Base-by-base conservation (phyloP, 768 basidiomycete genomes). In the Inosperma sp. region DNA sequence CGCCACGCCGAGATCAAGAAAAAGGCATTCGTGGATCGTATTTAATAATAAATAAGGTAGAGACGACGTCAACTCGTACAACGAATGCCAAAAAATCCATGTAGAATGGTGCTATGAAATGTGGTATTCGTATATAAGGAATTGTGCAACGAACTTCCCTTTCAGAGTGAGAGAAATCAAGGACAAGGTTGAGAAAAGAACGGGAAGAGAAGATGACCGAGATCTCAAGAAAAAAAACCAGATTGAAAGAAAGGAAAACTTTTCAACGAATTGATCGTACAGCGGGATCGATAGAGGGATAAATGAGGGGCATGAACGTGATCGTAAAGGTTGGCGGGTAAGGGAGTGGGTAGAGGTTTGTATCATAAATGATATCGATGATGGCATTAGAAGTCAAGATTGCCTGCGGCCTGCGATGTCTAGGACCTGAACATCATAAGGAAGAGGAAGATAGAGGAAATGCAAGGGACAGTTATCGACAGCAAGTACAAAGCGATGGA, bases 401-500 rank as follows among this genome's bases (percentile, higher is more conserved):
- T n/a, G n/a, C n/a, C n/a, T 25, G 21, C 21, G 12, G 31, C 30
- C 17, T 35, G 21, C 12, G 13, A 2, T 21, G 41, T 14, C 14
- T 21, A 44, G 33, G 48, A 50, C 31, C 36, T 55, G 50, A 51
- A 52, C 26, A 52, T 49, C 30, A 49, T 39, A 35, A 25, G 33
- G 43, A 44, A 45, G 51, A 51, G 41, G 16, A 45, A 44, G 30
- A 17, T 10, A 29, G 40, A 48, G 48, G 53, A 25, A 26, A n/a
- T 27, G 43, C 48, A 48, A 33, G 36, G 45, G 36, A 35, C 45
- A 46, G 35, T 52, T 54, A 56, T 58, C 59, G 61, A 64, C 56
- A 64, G 63, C 63, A 64, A 57, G 59, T 59, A 52, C 59, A 61
- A 61, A 65, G 60, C 59, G 56, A 44, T n/a, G 41, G 36, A 34